Evolutionary conservation across 441 rosid genomes (phyloP), one percentile per base, ranked within the genome.

Genomic region (Isatis lusitanica): DNA sequence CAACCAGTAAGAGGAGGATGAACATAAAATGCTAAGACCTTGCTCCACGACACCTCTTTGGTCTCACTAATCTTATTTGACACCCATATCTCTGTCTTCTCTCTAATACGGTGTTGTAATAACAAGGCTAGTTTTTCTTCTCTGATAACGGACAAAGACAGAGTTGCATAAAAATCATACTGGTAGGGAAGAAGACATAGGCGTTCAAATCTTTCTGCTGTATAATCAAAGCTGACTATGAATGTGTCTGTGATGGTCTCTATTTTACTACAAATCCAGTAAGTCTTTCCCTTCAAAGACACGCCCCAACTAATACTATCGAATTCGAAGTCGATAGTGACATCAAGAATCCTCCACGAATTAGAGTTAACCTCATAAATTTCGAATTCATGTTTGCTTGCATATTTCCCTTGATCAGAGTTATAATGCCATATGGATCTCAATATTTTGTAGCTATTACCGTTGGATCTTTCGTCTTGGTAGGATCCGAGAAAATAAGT

Each of bases 401-500:
- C n/a, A n/a, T n/a, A n/a, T n/a, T n/a, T n/a, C n/a, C n/a, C n/a
- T n/a, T n/a, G n/a, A n/a, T n/a, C n/a, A n/a, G n/a, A n/a, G n/a
- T n/a, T n/a, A n/a, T n/a, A n/a, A n/a, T n/a, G n/a, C n/a, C n/a
- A n/a, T n/a, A n/a, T n/a, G n/a, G n/a, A n/a, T n/a, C 28, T 3
- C 63, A 68, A 42, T 17, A 68, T 55, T 68, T 66, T 66, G 73
- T 40, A 55, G 55, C 53, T 26, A 7, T 31, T 17, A 42, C 12
- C 5, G 33, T 17, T 17, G 13, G 63, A 68, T 7, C 18, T 28
- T 2, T 42, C 42, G 9, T 42, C 40, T 40, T 55, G 26, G 63
- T 55, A 68, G 42, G 72, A 68, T 53, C 72, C 72, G 13, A 68
- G 39, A 67, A 59, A 12, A 18, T 50, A 50, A n/a, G n/a, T n/a